Conservation (phyloP, 805 yeast genomes). For the Maudiozyma bulderi region DNA sequence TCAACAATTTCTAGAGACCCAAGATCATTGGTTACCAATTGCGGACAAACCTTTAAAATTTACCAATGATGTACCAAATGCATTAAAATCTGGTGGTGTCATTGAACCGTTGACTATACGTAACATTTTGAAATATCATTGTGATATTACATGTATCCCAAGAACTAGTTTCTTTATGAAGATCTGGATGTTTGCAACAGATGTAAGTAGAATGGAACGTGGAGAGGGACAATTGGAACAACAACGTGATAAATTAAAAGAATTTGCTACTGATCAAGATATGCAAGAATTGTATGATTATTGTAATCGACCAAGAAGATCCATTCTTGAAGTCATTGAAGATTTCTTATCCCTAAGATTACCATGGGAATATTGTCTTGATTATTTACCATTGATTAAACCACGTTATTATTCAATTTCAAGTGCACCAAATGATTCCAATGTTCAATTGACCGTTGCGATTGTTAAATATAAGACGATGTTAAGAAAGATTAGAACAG, state of each 20-base stretch:
- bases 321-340: slow-evolving; percentile 68
- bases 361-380: slow-evolving; percentile 69
- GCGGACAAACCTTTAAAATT: slow-evolving; percentile 46
- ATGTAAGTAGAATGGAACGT: slow-evolving; percentile 25
- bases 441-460: slow-evolving; percentile 66
- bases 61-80: slow-evolving; percentile 21
- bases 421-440: slow-evolving; percentile 36
- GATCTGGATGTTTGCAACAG: slow-evolving; percentile 67
- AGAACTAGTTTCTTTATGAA: slow-evolving; percentile 69
- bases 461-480: slow-evolving; percentile 81
- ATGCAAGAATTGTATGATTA: slow-evolving; percentile 80
- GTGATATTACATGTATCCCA: slow-evolving; percentile 79
- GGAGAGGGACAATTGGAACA: slow-evolving; percentile 35
- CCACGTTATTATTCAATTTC: slow-evolving; percentile 86
- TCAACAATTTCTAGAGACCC: slow-evolving; percentile 51
- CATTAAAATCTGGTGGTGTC: slow-evolving; percentile 48
- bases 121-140: slow-evolving; percentile 62
- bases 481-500: slow-evolving; percentile 63
- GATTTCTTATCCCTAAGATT: slow-evolving; percentile 72
- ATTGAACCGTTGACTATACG: slow-evolving; percentile 58
- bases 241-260: slow-evolving; percentile 66
- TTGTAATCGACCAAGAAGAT: slow-evolving; percentile 87
- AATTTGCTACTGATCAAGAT: slow-evolving; percentile 62
- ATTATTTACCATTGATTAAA: slow-evolving; percentile 65
- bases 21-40: slow-evolving; percentile 55